Evolutionary conservation across 257 asterid genomes (phyloP).

Genomic region (Solanum habrochaites): DNA sequence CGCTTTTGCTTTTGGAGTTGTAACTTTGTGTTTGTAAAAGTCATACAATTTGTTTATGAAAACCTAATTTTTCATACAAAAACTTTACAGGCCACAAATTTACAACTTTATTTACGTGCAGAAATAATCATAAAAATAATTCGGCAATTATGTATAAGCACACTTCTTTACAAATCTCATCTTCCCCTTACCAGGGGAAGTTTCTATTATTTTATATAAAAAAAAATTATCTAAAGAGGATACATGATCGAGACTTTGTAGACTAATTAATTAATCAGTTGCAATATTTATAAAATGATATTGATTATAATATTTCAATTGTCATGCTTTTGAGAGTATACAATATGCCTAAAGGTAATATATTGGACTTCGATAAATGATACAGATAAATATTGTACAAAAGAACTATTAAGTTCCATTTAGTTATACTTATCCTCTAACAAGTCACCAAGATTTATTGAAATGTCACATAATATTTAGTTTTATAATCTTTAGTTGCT

Average conservation of each 20-base stretch:
- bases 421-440: no score
- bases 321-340: neutral
- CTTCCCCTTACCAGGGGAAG: neutral
- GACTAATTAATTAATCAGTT: neutral
- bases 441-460: neutral
- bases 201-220: no score
- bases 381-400: no score
- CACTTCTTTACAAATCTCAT: neutral
- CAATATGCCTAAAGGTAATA: neutral
- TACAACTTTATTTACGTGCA: neutral
- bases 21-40: neutral
- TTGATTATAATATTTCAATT: neutral
- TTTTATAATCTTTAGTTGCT: rapidly evolving
- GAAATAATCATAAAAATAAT: neutral
- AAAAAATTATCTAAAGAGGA: neutral
- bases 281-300: neutral
- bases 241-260: neutral
- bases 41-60: neutral
- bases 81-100: conserved; percentile 5
- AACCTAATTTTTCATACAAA: conserved; percentile 3
- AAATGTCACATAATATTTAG: neutral
- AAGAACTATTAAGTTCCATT: neutral
- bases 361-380: neutral
- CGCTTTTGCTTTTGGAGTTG: neutral
- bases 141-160: neutral